Conservation (phyloP, 2,329 filamentous ascomycete species). For the Fusarium ambrosium region DNA sequence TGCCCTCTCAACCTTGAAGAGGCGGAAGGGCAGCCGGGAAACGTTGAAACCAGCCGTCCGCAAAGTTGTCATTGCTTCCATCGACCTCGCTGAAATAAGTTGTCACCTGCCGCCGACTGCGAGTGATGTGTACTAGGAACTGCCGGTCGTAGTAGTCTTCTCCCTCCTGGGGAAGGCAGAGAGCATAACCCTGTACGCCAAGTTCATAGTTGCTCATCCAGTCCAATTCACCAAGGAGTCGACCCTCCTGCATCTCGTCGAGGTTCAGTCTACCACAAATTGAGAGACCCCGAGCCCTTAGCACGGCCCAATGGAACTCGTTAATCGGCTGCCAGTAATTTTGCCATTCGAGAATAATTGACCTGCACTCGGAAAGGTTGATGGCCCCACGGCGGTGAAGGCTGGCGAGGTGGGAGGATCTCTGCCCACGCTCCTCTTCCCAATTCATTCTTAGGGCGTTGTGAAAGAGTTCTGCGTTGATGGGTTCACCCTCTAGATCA, state of each 20-base stretch:
- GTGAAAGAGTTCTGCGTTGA: background rate
- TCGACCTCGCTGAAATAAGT: rapidly evolving
- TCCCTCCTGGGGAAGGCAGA: background rate
- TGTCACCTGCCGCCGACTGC: background rate
- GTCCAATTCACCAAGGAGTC: background rate
- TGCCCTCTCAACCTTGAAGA: background rate
- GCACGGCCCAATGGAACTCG: background rate
- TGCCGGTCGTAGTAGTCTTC: background rate
- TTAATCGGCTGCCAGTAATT: background rate
- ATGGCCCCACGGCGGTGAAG: background rate
- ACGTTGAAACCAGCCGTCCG: constrained; percentile 13
- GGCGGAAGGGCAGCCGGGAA: background rate
- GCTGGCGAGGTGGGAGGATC: background rate
- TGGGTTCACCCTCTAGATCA: background rate
- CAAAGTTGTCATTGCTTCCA: background rate
- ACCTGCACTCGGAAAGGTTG: background rate
- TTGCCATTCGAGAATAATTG: too few relatives aligned
- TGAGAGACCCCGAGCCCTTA: background rate
- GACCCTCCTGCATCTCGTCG: background rate
- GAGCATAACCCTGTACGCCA: background rate
- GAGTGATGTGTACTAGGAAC: background rate
- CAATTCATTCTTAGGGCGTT: background rate
- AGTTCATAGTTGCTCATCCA: background rate
- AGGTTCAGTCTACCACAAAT: background rate
- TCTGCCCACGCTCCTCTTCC: background rate